Conservation (phyloP, 2,329 filamentous ascomycete species). For the Aspergillus niger region DNA sequence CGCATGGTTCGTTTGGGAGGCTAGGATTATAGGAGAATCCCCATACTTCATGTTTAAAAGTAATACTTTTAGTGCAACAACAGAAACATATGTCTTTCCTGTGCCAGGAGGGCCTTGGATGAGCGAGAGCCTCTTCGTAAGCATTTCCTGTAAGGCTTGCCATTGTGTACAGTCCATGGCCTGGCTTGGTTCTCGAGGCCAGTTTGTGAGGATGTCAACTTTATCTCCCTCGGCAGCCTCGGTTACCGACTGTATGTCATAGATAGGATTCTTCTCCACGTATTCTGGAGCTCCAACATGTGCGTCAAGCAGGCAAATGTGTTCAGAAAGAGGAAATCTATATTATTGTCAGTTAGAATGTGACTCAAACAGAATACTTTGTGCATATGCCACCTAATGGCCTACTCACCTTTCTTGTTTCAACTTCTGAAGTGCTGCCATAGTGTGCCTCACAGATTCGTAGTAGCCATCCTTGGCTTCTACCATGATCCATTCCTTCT, state of each 20-base stretch:
- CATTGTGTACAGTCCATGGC: constrained; percentile 72
- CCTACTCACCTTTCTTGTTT: constrained; percentile 52
- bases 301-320: constrained; percentile 43
- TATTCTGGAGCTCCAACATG: constrained; percentile 56
- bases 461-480: constrained; percentile 74
- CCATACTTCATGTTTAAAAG: constrained; percentile 58
- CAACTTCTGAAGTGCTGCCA: constrained; percentile 71
- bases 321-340: constrained; percentile 49
- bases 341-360: constrained; percentile 9
- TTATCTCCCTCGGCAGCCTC: constrained; percentile 42
- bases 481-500: constrained; percentile 73
- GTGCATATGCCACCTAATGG: background rate
- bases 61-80: constrained; percentile 68
- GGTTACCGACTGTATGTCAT: constrained; percentile 54
- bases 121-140: constrained; percentile 72
- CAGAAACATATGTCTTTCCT: constrained; percentile 80
- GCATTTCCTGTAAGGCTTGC: constrained; percentile 66
- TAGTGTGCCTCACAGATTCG: constrained; percentile 72
- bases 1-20: constrained; percentile 89
- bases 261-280: constrained; percentile 50
- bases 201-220: constrained; percentile 57
- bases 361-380: background rate
- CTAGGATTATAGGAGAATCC: constrained; percentile 72
- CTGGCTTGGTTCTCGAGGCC: constrained; percentile 50
- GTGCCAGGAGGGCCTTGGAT: constrained; percentile 81